These are phyloP conservation scores for Amaranthus hypochondriacus DNA, from an alignment of 148 eudicot species.

Conservation along the genomic window DNA sequence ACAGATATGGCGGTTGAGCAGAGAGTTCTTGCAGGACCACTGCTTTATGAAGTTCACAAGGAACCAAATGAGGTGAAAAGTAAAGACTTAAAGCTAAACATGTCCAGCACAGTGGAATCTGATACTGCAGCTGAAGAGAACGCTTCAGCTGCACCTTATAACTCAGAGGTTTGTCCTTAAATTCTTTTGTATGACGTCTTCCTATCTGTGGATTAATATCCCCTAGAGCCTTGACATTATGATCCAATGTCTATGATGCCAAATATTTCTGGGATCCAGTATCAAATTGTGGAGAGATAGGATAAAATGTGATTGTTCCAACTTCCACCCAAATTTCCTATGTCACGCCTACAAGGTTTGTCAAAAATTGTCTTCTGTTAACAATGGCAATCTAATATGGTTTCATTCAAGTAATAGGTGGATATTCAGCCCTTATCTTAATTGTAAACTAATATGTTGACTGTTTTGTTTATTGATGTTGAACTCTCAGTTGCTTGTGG, in stretches of 20 bases:
- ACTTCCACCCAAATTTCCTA: background rate
- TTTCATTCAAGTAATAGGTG: background rate
- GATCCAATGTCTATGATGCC: background rate
- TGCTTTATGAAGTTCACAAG: slow-evolving; percentile 6
- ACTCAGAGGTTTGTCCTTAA: slow-evolving; percentile 30
- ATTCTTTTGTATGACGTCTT: background rate
- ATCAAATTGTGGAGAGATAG: background rate
- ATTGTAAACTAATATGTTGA: background rate
- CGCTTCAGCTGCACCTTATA: slow-evolving; percentile 23
- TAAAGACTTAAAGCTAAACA: slow-evolving; percentile 26
- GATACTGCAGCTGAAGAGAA: slow-evolving; percentile 22
- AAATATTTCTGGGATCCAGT: background rate
- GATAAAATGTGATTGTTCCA: background rate
- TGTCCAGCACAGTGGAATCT: slow-evolving; percentile 22
- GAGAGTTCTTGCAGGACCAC: slow-evolving; percentile 20
- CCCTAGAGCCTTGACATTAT: background rate
- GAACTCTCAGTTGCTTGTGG: background rate
- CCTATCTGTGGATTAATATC: background rate
- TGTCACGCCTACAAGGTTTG: background rate
- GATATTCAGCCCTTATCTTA: background rate
- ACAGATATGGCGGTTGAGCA: slow-evolving; percentile 19
- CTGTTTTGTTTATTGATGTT: background rate
- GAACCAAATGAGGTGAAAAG: slow-evolving; percentile 16
- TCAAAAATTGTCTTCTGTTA: background rate
- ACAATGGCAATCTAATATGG: background rate